Base-by-base conservation (phyloP, 2,329 filamentous ascomycete genomes). In the Aureobasidium sp. region DNA sequence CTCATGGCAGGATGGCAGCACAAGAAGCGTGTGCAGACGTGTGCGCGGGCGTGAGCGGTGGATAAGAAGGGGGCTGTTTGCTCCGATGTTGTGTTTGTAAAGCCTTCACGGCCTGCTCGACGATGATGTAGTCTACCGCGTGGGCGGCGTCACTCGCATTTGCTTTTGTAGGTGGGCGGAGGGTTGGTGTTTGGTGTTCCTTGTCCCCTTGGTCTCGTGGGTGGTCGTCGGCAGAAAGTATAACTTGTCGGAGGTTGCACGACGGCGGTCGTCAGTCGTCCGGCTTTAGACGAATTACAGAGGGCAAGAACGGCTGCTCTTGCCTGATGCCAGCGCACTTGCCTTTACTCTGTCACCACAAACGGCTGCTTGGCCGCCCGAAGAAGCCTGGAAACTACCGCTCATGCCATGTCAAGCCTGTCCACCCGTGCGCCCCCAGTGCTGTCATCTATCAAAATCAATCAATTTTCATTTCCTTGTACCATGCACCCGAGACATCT, bases 21-120 rank as follows among this genome's bases (percentile, higher is more conserved):
- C 57, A 59, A 59, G 45, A 34, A 45, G 36, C 57, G 57, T 59
- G 57, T 59, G 57, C 57, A 59, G 41, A 59, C 27, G 36, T 59
- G 54, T 59, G 54, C 44, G 41, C 29, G 42, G 30, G 29, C 25
- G 54, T 36, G 30, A 10, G 30, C n/a, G 54, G 41, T 45, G 39
- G 15, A 15, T 34, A 36, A 37, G 7, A 48, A 29, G 54, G 47
- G 42, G 54, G 8, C 21, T 48, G 54, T 58, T 58, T 58, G 54
- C 54, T 58, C 54, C 48, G 54, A 34, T n/a, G 39, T 27, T 57
- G 53, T 36, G 50, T 53, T 53, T 41, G 52, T 54, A 41, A 30
- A 54, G 52, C 53, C 39, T 34, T 45, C 29, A 34, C 39, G 29
- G 50, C 50, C 34, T 29, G 50, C 25, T 47, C 7, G 44, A 30